These are phyloP conservation scores for Fistulifera pelliculosa DNA, from an alignment of 108 stramenopile species.

Conservation along the genomic window DNA sequence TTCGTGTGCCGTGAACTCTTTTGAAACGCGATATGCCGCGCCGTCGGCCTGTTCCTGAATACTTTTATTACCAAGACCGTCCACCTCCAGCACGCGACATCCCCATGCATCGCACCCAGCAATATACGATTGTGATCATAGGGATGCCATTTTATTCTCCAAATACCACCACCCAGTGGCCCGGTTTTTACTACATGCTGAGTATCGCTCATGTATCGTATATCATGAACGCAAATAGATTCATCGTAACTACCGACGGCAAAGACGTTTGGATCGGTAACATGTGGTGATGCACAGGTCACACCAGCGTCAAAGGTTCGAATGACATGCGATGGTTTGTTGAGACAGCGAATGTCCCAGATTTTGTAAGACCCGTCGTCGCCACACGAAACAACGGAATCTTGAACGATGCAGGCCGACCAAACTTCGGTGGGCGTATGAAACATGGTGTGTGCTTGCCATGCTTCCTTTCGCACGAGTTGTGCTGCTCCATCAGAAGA, in stretches of 20 bases:
- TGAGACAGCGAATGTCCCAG: constrained; percentile 49
- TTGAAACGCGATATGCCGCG: background rate
- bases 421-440: constrained; percentile 72
- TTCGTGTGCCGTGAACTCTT: constrained; percentile 57
- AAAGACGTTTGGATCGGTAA: constrained; percentile 32
- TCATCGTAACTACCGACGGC: constrained; percentile 81
- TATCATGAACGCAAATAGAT: constrained; percentile 55
- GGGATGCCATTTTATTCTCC: constrained; percentile 88
- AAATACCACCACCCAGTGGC: constrained; percentile 67
- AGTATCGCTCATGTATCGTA: constrained; percentile 17
- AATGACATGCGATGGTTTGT: constrained; percentile 23
- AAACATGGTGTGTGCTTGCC: constrained; percentile 70
- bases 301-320: constrained; percentile 73
- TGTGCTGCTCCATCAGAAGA: background rate
- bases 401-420: constrained; percentile 29
- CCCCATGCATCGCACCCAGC: constrained; percentile 86
- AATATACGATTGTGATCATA: constrained; percentile 28
- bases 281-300: constrained; percentile 68
- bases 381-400: constrained; percentile 29
- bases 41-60: too few species aligned
- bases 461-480: constrained; percentile 20
- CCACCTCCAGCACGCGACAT: constrained; percentile 47
- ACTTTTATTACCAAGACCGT: constrained; percentile 8
- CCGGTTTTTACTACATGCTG: constrained; percentile 17
- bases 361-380: constrained; percentile 49